Evolutionary conservation across 768 basidiomycete species (phyloP).

Genomic region (Boletus speciosus): DNA sequence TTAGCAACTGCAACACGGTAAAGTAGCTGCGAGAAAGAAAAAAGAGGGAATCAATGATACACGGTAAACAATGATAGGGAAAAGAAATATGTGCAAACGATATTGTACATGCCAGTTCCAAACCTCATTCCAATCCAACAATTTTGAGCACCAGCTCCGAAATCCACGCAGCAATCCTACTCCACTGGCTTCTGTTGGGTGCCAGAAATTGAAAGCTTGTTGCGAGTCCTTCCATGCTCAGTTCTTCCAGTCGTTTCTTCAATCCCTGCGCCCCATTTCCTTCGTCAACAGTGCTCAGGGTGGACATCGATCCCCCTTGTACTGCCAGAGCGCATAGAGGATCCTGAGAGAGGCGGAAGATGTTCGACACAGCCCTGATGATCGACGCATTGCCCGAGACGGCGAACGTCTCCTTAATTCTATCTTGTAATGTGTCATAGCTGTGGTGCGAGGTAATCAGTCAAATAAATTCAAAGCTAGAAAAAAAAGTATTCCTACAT

Average conservation of each 20-base stretch:
- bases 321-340: constrained; percentile 38
- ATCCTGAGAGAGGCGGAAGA: constrained; percentile 71
- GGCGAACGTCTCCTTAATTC: constrained; percentile 67
- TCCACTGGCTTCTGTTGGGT: constrained; percentile 49
- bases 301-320: constrained; percentile 56
- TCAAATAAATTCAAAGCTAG: background rate
- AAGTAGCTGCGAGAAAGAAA: constrained; percentile 7
- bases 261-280: constrained; percentile 38
- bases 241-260: constrained; percentile 58
- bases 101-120: constrained; percentile 17
- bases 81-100: constrained; percentile 9
- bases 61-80: background rate
- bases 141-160: constrained; percentile 55
- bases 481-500: constrained; percentile 49
- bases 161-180: constrained; percentile 74
- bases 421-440: constrained; percentile 73
- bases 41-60: background rate
- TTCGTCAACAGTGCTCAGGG: constrained; percentile 63
- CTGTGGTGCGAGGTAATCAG: constrained; percentile 35
- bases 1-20: constrained; percentile 6
- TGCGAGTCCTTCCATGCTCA: constrained; percentile 73
- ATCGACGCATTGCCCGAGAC: constrained; percentile 69
- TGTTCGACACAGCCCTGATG: constrained; percentile 66
- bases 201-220: constrained; percentile 70
- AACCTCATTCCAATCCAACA: constrained; percentile 35